phyloP scores from a whole-genome alignment of 2,329 filamentous ascomycete genomes.

The Neofusicoccum parvum region DNA sequence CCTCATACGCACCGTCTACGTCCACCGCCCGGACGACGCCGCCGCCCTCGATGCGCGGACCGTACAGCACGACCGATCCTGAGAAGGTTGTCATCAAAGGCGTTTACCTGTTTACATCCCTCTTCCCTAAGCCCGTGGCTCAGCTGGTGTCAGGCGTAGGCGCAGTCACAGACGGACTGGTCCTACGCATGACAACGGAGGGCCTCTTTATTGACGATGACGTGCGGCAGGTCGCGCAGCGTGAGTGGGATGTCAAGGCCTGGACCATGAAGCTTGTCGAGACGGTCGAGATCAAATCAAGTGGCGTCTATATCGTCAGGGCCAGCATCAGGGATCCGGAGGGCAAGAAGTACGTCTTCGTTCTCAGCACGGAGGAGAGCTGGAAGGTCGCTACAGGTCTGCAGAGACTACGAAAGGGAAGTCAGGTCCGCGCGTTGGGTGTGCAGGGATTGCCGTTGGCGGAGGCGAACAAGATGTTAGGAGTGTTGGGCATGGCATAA shows the following conservation, averaged over 20 bases:
- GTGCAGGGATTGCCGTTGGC: slow-evolving; percentile 54
- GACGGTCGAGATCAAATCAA: slow-evolving; percentile 28
- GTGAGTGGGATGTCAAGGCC: slow-evolving; percentile 98
- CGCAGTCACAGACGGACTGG: slow-evolving; percentile 85
- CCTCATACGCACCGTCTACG: slow-evolving; percentile 81
- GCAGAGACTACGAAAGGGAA: slow-evolving; percentile 57
- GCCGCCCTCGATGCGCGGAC: slow-evolving; percentile 73
- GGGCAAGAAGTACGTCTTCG: slow-evolving; percentile 62
- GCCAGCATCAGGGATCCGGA: slow-evolving; percentile 61
- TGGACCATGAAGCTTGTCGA: slow-evolving; percentile 95
- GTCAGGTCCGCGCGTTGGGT: slow-evolving; percentile 57
- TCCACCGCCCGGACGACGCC: slow-evolving; percentile 83
- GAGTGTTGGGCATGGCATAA: slow-evolving; percentile 27
- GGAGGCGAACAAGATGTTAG: slow-evolving; percentile 44
- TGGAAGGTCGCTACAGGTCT: slow-evolving; percentile 66
- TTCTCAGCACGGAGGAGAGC: slow-evolving; percentile 60
- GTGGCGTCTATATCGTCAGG: slow-evolving; percentile 48
- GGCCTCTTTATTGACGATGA: slow-evolving; percentile 98
- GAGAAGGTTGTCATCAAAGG: slow-evolving; percentile 95
- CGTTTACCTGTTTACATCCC: slow-evolving; percentile 90
- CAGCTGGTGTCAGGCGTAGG: slow-evolving; percentile 84
- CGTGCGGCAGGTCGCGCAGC: slow-evolving; percentile 83
- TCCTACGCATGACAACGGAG: slow-evolving; percentile 89
- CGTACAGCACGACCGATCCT: slow-evolving; percentile 86
- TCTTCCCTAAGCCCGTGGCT: slow-evolving; percentile 86